Conservation (phyloP, 805 yeast species). For the Kodamaea laetipori region DNA sequence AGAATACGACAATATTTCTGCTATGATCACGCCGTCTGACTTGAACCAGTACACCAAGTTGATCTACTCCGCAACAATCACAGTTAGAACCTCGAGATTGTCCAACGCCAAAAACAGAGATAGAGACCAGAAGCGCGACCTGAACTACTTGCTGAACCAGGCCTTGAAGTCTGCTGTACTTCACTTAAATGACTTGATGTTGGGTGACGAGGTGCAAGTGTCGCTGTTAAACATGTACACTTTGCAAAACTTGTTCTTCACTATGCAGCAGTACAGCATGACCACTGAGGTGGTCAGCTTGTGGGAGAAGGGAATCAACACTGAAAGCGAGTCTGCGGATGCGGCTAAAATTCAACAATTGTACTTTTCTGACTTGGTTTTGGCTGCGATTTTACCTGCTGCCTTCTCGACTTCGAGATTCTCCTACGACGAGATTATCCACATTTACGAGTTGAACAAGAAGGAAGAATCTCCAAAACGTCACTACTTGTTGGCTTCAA, state of each 20-base stretch:
- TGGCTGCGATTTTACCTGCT: conserved; percentile 69
- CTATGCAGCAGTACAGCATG: conserved; percentile 51
- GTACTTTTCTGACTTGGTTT: conserved; percentile 64
- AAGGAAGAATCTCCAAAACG: conserved; percentile 31
- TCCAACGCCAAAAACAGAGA: conserved; percentile 39
- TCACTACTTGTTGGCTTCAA: conserved; percentile 61
- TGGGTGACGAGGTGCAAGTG: conserved; percentile 30
- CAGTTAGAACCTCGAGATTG: conserved; percentile 35
- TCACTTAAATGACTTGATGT: conserved; percentile 31
- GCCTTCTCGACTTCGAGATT: conserved; percentile 62
- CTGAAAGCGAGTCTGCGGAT: neutral
- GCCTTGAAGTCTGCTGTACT: conserved; percentile 36
- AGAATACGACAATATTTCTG: conserved; percentile 25
- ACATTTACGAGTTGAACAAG: conserved; percentile 52
- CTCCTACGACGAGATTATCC: conserved; percentile 59
- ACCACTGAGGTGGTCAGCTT: conserved; percentile 64
- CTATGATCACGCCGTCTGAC: conserved; percentile 22
- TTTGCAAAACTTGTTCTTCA: conserved; percentile 29
- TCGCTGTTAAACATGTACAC: conserved; percentile 24
- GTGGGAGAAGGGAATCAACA: conserved; percentile 66
- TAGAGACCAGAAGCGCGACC: conserved; percentile 33
- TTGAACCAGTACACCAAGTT: conserved; percentile 24
- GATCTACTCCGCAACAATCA: conserved; percentile 29
- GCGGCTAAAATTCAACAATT: conserved; percentile 40
- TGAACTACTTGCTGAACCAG: conserved; percentile 30